These are phyloP conservation scores for Candida krabiensis DNA, from an alignment of 805 yeast species.

Conservation along the genomic window DNA sequence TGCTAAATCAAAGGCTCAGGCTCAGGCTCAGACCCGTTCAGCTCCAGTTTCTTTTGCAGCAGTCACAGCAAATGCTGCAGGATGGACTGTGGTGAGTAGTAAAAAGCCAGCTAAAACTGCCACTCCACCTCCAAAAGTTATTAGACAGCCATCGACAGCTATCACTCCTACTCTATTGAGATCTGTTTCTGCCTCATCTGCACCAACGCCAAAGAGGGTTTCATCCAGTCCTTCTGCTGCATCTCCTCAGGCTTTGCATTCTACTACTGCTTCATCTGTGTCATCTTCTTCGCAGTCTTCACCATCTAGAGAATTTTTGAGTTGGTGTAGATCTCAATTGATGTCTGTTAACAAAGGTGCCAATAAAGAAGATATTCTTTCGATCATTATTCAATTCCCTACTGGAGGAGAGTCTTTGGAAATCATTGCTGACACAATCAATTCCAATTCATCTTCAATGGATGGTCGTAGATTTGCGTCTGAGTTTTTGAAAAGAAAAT, in stretches of 20 bases:
- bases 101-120: constrained; percentile 36
- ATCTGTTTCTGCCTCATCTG: constrained; percentile 35
- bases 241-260: constrained; percentile 1
- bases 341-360: constrained; percentile 71
- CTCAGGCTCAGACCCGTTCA: constrained; percentile 24
- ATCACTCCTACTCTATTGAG: constrained; percentile 37
- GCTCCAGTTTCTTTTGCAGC: constrained; percentile 27
- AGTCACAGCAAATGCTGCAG: constrained; percentile 18
- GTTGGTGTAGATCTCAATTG: constrained; percentile 72
- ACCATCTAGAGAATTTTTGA: constrained; percentile 60
- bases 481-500: constrained; percentile 81
- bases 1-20: constrained; percentile 29
- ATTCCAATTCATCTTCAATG: constrained; percentile 83
- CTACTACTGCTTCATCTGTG: constrained; percentile 6
- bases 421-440: constrained; percentile 89
- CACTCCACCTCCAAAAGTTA: constrained; percentile 11
- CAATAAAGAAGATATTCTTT: constrained; percentile 73
- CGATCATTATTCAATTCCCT: constrained; percentile 80
- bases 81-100: constrained; percentile 41
- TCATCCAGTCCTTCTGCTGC: constrained; percentile 7
- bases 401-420: constrained; percentile 71
- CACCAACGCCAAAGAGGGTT: constrained; percentile 19
- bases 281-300: constrained; percentile 37
- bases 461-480: constrained; percentile 93
- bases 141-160: constrained; percentile 20